Evolutionary conservation across 176 grass and related monocot genomes (phyloP), one percentile per base, ranked within the genome.

Genomic region (Zizania latifolia): DNA sequence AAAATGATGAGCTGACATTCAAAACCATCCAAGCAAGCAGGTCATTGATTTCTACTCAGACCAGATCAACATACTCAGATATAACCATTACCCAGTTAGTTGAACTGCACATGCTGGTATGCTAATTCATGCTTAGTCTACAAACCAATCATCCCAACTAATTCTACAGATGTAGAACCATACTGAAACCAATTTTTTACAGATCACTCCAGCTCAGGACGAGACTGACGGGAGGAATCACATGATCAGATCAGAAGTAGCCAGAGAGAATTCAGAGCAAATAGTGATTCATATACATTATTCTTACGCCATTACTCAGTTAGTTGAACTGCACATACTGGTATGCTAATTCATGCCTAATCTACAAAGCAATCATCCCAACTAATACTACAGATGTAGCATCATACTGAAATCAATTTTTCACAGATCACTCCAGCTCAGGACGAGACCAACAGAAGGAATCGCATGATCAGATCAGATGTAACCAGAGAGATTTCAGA

Each of bases 281-380:
- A 58, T 3, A n/a, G 17, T 14, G 73, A 87, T 65, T 28, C n/a
- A 33, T 53, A 67, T 9, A 30, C 14, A 67, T 78, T 60, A 72
- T 78, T 72, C 17, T 53, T 78, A 53, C 26, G n/a, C n/a, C n/a
- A n/a, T n/a, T n/a, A n/a, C n/a, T n/a, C n/a, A n/a, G n/a, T n/a
- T n/a, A n/a, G n/a, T n/a, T n/a, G n/a, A n/a, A n/a, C n/a, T n/a
- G n/a, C n/a, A n/a, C n/a, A n/a, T n/a, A n/a, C n/a, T n/a, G n/a
- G n/a, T n/a, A n/a, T n/a, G n/a, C n/a, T n/a, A n/a, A 10, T 56
- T 40, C 51, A 61, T 74, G 32, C 13, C 43, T 30, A 68, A 65
- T 19, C 31, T 21, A 51, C 39, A 19, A 5, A 38, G 7, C 14
- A 39, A 33, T 55, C 77, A 67, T 7, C 13, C 38, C 11, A 22